A percentile compares a stretch with the other conserved stretches of the same genome.
phyloP scores from a whole-genome alignment of 78 protist genomes.

The Mastigamoeba balamuthi region DNA sequence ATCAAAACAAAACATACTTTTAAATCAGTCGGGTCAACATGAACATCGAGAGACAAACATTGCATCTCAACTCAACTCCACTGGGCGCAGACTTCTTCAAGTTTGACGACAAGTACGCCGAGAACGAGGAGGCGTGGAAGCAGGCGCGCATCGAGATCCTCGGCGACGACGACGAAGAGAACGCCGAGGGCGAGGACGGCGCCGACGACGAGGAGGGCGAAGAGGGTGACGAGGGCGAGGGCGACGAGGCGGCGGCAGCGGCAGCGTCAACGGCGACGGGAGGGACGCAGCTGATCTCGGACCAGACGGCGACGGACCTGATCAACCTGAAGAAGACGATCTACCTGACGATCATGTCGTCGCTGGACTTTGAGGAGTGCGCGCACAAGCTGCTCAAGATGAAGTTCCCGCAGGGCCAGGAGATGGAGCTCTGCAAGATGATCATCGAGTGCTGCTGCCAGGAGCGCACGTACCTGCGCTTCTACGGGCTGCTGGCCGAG shows the following conservation, averaged over 20 bases:
- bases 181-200: slow-evolving; percentile 29
- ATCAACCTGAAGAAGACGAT: slow-evolving; percentile 62
- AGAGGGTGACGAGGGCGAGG: slow-evolving; percentile 10
- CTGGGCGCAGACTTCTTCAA: slow-evolving; percentile 65
- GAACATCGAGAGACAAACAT: no score
- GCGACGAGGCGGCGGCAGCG: slow-evolving; percentile 23
- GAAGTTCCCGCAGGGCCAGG: slow-evolving; percentile 41
- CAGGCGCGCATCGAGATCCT: slow-evolving; percentile 32
- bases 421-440: slow-evolving; percentile 76
- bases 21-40: no score
- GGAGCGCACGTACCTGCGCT: slow-evolving; percentile 73
- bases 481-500: slow-evolving; percentile 79
- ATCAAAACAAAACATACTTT: no score
- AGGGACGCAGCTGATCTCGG: slow-evolving; percentile 17
- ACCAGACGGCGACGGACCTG: slow-evolving; percentile 61
- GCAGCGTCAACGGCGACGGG: background rate
- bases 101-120: slow-evolving; percentile 70
- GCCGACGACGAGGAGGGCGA: slow-evolving; percentile 25
- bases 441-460: slow-evolving; percentile 91
- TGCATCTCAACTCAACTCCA: background rate
- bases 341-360: slow-evolving; percentile 85
- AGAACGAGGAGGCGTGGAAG: slow-evolving; percentile 66
- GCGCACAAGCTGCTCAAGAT: slow-evolving; percentile 84
- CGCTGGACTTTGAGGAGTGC: slow-evolving; percentile 80
- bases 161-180: slow-evolving; percentile 40